Conservation (phyloP, 2,329 filamentous ascomycete species). For the Pezicula rhizophila region DNA sequence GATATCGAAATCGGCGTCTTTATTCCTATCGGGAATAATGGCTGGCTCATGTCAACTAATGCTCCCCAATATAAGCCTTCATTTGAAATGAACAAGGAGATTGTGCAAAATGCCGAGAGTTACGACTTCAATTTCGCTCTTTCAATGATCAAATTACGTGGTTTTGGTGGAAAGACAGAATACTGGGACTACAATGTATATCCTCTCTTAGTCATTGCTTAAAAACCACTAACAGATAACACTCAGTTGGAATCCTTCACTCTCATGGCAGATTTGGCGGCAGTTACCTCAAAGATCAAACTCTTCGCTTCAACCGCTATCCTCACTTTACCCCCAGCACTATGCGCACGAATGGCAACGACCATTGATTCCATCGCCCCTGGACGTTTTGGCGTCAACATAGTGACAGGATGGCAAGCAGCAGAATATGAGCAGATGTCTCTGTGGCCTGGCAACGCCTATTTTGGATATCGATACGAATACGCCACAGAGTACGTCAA, state of each 20-base stretch:
- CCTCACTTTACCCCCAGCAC: constrained; percentile 21
- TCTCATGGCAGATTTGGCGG: constrained; percentile 25
- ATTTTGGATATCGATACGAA: constrained; percentile 25
- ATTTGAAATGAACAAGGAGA: constrained; percentile 22
- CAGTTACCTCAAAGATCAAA: constrained; percentile 24
- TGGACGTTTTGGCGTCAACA: constrained; percentile 26
- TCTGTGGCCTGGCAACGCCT: constrained; percentile 22
- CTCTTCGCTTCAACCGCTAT: constrained; percentile 23
- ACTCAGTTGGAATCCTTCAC: constrained; percentile 22
- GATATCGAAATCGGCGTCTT: not conserved
- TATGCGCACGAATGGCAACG: constrained; percentile 23
- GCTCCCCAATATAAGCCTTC: constrained; percentile 23
- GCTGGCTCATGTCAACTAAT: constrained; percentile 25
- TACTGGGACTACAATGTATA: constrained; percentile 27
- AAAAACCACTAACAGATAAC: too few species aligned
- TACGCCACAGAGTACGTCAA: constrained; percentile 26
- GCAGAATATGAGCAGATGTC: constrained; percentile 26
- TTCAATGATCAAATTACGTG: constrained; percentile 25
- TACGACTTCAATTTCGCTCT: constrained; percentile 25
- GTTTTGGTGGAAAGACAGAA: constrained; percentile 23
- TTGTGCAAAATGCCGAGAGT: constrained; percentile 20
- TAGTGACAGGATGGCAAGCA: constrained; percentile 25
- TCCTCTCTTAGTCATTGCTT: not conserved
- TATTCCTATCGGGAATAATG: constrained; percentile 20
- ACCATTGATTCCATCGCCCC: constrained; percentile 24